Evolutionary conservation across 2,329 filamentous ascomycete species (phyloP), one percentile per base, ranked within the genome.

Genomic region (Helicocarpus griseus): DNA sequence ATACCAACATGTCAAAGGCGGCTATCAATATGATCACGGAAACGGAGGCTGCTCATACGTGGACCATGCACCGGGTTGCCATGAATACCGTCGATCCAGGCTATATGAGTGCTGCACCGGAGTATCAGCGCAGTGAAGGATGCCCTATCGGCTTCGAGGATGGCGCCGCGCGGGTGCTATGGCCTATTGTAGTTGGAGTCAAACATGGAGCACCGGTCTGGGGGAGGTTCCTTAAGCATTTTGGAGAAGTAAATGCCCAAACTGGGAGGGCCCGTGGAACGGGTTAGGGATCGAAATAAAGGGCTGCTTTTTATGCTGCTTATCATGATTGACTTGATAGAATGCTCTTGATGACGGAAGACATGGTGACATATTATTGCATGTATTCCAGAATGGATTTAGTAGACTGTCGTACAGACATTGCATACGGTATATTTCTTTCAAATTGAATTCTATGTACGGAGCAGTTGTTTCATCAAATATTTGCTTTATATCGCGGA

Each of bases 11-110:
- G 64, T 66, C 65, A 19, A 71, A 72, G 46, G 68, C 69, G 5
- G 67, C 64, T 1, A 61, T 72, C 13, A 69, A 69, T 56, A 71
- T 71, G 67, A 66, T 70, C 41, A 71, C 69, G 0, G 65, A 70
- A 53, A 69, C 67, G 0, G 67, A 71, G 47, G 63, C 65, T 4
- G 53, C 52, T 0, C 36, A 46, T 5, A 58, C 63, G 1, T 71
- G 68, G 69, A 48, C 56, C 19, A 55, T 49, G 1, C 54, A 59
- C 8, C 39, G 56, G 11, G 62, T 69, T 19, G 66, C 64, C 2
- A 69, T 71, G 58, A 71, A 71, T 51, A 65, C 63, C 0, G 65
- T 70, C 6, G 68, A 69, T 48, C 66, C 67, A 2, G 68, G 66
- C 0, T 70, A 67, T 50, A 65, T 71, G 65, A 69, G 65, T 47